Base-by-base conservation (phyloP, 2,329 filamentous ascomycete species). In the Allantophomopsis cytisporea region DNA sequence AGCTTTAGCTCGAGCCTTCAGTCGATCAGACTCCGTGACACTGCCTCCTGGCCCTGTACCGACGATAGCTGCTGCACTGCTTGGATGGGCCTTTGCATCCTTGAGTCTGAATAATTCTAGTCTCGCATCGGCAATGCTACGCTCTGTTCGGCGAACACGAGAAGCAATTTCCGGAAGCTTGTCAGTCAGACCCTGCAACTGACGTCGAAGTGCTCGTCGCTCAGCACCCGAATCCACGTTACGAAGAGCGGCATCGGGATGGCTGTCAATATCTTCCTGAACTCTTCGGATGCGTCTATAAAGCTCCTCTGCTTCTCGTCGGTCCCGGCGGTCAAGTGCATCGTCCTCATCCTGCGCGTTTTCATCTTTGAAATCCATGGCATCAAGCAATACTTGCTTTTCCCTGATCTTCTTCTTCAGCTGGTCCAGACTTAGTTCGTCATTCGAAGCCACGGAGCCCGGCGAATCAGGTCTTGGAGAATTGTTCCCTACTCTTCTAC, bases 351-450 rank as follows among this genome's bases (percentile, higher is more conserved):
- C 91, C 4, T 76, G 73, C 31, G 80, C 77, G 54, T 84, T 85
- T 62, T 96, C 89, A 50, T 96, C 91, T 46, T 84, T 82, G 59
- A 95, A 95, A 55, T 98, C 91, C 63, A 95, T 89, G 1, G 91
- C 91, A 60, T 98, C 89, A 12, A 98, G 68, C 46, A 98, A 68
- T 33, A 98, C 80, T 60, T 95, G 86, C 62, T 93, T 91, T 66
- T 98, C 91, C 41, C 80, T 80, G 43, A 98, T 86, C 57, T 84
- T 86, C 67, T 98, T 98, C 50, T 76, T 80, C 42, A 98, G 64
- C 57, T 96, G 88, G 20, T 96, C 89, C 20, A 94, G 59, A 4
- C 77, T 80, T 49, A 94, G 58, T 13, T 96, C 91, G 33, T 96
- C 89, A 38, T 76, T 80, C 2, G 81, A 81, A 23, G 73, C 51